Conservation (phyloP, 352 stramenopile species). For the Globisporangium lucens region DNA sequence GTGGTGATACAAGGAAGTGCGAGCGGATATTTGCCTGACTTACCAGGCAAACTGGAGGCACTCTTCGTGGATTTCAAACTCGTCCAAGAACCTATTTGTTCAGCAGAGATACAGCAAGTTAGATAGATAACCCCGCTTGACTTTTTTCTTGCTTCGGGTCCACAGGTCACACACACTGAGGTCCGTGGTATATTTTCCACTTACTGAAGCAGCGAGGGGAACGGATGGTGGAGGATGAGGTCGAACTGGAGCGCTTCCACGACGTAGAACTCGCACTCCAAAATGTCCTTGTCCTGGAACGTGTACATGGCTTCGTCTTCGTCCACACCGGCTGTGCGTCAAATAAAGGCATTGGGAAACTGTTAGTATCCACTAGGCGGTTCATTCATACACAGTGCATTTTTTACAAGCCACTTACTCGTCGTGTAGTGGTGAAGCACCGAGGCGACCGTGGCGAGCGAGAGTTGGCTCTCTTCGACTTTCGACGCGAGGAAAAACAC, state of each 20-base stretch:
- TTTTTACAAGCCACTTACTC: constrained; percentile 34
- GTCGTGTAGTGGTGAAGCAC: constrained; percentile 86
- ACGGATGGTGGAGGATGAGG: constrained; percentile 86
- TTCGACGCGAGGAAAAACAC: constrained; percentile 88
- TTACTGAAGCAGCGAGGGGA: constrained; percentile 78
- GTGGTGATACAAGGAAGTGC: not conserved
- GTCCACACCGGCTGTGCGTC: constrained; percentile 58
- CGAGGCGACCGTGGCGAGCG: constrained; percentile 71
- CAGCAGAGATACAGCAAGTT: not conserved
- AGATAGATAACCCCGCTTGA: too few species aligned
- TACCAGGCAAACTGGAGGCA: constrained; percentile 84
- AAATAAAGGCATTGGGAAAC: not conserved
- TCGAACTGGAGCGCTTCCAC: constrained; percentile 87
- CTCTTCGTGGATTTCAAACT: constrained; percentile 85
- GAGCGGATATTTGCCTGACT: not conserved
- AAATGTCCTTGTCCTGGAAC: constrained; percentile 88
- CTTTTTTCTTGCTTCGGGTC: not conserved
- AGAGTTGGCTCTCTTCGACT: constrained; percentile 84
- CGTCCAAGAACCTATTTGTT: constrained; percentile 62
- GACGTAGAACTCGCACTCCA: constrained; percentile 90
- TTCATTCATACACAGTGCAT: not conserved
- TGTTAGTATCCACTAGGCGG: not conserved
- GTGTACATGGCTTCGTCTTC: constrained; percentile 87
- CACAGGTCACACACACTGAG: not conserved
- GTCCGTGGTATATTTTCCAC: constrained; percentile 9